Base-by-base conservation (phyloP, 805 yeast species). In the Nakazawaea ishiwadae region DNA sequence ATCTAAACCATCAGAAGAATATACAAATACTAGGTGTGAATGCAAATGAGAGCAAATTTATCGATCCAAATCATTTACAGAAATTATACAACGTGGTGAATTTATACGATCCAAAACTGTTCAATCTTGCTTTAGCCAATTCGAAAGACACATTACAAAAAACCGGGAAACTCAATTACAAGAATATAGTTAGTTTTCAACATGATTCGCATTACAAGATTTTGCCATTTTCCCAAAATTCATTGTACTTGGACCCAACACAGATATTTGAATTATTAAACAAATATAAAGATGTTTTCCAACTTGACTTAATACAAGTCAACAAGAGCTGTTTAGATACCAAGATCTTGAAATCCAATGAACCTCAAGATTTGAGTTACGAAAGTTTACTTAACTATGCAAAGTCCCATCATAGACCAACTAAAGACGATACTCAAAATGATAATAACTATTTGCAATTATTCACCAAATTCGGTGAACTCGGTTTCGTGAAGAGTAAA, bases 11-110 rank as follows among this genome's bases (percentile, higher is more conserved):
- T 12, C 7, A 5, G 5, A 30, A 16, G 15, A 40, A 40, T 17
- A 12, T 18, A 5, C 11, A 35, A 23, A 18, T 40, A 4, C 27
- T 40, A 2, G 14, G 27, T 4, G 4, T 31, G 16, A 30, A 21
- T 11, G 27, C 20, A 10, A 19, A 21, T 8, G 36, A 40, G 12
- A 18, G 14, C 11, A 21, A 26, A 12, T 28, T 37, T 11, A 14
- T 42, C 7, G 41, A 42, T 36, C 44, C 44, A 2, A 42, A 42
- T 19, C 35, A 32, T 17, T 15, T 42, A 23, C 3, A 31, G 31
- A 18, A 34, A 21, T 16, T 42, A 11, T 42, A 31, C 18, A 38
- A 37, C 24, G 27, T 27, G 3, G 5, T 17, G 8, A 7, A 15
- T 3, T 16, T 41, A 15, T 26, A 11, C 14, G 28, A 19, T n/a